Conservation (phyloP, 208 protist species). For the Trypanosomatidae sp. region DNA sequence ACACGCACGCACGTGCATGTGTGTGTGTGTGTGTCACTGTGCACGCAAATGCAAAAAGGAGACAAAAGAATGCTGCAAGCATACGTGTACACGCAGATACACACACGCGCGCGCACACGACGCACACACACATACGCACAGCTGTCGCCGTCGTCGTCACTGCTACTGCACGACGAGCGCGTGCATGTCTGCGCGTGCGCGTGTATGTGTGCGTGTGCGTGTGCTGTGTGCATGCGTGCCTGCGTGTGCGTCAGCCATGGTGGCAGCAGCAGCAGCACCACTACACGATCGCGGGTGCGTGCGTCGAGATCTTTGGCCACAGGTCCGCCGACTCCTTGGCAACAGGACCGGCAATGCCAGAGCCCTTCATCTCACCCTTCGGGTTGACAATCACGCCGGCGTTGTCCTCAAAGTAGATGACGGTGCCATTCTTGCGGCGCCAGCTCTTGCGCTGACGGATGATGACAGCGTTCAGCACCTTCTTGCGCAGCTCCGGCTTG, state of each 20-base stretch:
- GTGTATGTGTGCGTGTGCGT: neutral
- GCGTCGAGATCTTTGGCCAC: slow-evolving; percentile 98
- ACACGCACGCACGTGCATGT: slow-evolving; percentile 17
- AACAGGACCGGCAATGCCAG: slow-evolving; percentile 98
- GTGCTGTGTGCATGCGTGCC: neutral
- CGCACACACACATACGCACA: too few species aligned
- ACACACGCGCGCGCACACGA: too few species aligned
- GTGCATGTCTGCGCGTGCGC: neutral
- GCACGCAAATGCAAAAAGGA: neutral
- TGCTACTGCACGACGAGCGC: neutral
- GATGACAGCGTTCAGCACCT: slow-evolving; percentile 96
- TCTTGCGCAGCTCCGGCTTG: slow-evolving; percentile 99
- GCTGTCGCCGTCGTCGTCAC: too few species aligned
- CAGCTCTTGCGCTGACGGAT: slow-evolving; percentile 99
- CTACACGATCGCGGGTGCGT: slow-evolving; percentile 95
- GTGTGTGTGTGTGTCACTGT: neutral
- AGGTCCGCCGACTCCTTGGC: slow-evolving; percentile 99
- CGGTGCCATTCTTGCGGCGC: slow-evolving; percentile 97
- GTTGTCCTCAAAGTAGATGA: slow-evolving; percentile 99
- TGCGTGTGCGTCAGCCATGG: neutral
- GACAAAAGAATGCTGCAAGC: neutral
- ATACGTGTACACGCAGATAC: neutral
- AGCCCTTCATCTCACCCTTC: slow-evolving; percentile 99
- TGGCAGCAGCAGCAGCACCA: neutral
- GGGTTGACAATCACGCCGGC: slow-evolving; percentile 99